phyloP scores from a whole-genome alignment of 1,284 basidiomycete species.

The Agaricales sp. region DNA sequence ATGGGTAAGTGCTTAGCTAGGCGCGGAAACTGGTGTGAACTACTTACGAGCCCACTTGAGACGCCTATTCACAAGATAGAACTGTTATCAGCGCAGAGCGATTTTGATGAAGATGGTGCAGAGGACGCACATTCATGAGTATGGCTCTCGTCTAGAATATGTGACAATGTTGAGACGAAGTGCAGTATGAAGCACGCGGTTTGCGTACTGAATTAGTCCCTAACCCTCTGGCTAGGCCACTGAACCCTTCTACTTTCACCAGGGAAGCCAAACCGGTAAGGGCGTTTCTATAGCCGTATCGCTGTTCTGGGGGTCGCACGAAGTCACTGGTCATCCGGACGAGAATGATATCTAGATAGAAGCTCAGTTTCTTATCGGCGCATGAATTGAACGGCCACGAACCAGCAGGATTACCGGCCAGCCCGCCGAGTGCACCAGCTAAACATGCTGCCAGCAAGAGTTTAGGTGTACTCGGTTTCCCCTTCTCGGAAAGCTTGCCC shows the following conservation, averaged over 20 bases:
- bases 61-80: constrained; percentile 35
- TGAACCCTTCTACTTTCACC: constrained; percentile 59
- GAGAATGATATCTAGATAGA: constrained; percentile 50
- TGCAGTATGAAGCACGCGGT: not conserved
- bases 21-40: constrained; percentile 1
- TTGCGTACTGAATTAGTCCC: constrained; percentile 65
- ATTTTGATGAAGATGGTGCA: constrained; percentile 8
- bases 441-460: constrained; percentile 57
- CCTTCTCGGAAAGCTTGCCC: constrained; percentile 34
- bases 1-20: constrained; percentile 5
- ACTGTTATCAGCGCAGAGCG: constrained; percentile 7
- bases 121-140: constrained; percentile 74
- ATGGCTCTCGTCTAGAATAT: constrained; percentile 52
- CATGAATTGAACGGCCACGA: constrained; percentile 7
- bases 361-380: constrained; percentile 4
- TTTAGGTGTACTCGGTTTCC: constrained; percentile 36
- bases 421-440: constrained; percentile 71
- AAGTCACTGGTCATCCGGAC: constrained; percentile 88
- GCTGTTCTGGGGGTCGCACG: constrained; percentile 58
- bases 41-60: constrained; percentile 83
- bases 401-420: constrained; percentile 78
- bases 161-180: constrained; percentile 6
- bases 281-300: constrained; percentile 73
- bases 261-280: constrained; percentile 59
- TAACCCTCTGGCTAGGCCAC: constrained; percentile 65